These are phyloP conservation scores for Bromus sterilis DNA, from an alignment of 176 grass and related monocot genomes.

Conservation along the genomic window DNA sequence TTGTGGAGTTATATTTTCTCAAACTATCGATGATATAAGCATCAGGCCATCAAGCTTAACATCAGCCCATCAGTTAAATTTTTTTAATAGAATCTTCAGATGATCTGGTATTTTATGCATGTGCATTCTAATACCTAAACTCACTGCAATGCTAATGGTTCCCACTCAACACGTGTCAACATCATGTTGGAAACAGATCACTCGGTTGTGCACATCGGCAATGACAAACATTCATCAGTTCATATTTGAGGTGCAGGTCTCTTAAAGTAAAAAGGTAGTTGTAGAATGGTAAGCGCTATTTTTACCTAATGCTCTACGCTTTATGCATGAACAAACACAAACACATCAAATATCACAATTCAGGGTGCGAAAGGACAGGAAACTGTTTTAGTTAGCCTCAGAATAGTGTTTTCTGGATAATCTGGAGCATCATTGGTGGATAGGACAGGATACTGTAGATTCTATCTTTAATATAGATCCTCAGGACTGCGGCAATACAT, in stretches of 20 bases:
- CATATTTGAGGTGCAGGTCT: neutral
- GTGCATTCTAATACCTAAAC: neutral
- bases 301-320: neutral
- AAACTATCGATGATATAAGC: slow-evolving; percentile 1
- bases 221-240: neutral
- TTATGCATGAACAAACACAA: neutral
- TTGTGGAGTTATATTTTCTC: neutral
- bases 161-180: neutral
- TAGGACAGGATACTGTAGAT: neutral
- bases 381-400: neutral
- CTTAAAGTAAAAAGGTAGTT: neutral
- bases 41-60: neutral
- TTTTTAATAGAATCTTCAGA: neutral
- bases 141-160: neutral
- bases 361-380: neutral
- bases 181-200: neutral
- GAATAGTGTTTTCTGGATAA: neutral
- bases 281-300: neutral
- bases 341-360: neutral
- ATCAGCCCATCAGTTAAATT: neutral
- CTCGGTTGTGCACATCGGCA: neutral
- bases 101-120: neutral
- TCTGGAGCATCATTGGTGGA: neutral
- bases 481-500: neutral
- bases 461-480: neutral